Conservation (phyloP, 768 basidiomycete species). For the Cystobasidium ongulense region DNA sequence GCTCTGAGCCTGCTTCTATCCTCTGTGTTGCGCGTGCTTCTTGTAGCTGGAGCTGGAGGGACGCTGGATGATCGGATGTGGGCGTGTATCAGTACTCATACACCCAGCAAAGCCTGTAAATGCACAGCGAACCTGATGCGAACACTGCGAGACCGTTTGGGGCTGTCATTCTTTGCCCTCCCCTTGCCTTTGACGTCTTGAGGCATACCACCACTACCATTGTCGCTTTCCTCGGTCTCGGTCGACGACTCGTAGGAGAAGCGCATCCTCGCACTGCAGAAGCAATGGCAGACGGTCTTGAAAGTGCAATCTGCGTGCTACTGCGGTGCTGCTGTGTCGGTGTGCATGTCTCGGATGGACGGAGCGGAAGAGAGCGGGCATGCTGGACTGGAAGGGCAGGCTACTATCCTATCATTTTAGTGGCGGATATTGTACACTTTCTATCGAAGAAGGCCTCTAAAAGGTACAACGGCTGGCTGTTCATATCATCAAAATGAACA, state of each 20-base stretch:
- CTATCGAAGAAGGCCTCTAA: too few relatives aligned
- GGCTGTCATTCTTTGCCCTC: not conserved
- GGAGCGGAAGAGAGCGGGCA: too few relatives aligned
- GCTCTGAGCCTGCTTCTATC: not conserved
- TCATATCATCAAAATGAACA: too few relatives aligned
- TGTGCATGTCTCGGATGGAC: too few relatives aligned
- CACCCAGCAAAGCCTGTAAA: not conserved
- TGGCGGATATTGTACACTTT: too few relatives aligned
- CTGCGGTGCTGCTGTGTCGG: not conserved
- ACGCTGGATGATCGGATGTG: not conserved
- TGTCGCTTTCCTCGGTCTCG: not conserved
- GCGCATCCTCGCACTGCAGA: not conserved
- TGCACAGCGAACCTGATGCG: not conserved
- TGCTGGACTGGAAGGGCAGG: too few relatives aligned
- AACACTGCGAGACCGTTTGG: not conserved
- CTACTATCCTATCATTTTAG: too few relatives aligned
- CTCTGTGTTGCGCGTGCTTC: not conserved
- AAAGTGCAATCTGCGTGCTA: not conserved
- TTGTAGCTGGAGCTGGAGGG: not conserved
- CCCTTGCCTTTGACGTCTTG: slow-evolving; percentile 19
- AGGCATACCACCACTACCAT: not conserved
- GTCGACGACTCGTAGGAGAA: not conserved
- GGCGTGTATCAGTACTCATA: not conserved
- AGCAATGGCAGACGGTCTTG: not conserved
- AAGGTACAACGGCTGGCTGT: too few relatives aligned